Base-by-base conservation (phyloP, 768 basidiomycete species). In the Lentinus brumalis region DNA sequence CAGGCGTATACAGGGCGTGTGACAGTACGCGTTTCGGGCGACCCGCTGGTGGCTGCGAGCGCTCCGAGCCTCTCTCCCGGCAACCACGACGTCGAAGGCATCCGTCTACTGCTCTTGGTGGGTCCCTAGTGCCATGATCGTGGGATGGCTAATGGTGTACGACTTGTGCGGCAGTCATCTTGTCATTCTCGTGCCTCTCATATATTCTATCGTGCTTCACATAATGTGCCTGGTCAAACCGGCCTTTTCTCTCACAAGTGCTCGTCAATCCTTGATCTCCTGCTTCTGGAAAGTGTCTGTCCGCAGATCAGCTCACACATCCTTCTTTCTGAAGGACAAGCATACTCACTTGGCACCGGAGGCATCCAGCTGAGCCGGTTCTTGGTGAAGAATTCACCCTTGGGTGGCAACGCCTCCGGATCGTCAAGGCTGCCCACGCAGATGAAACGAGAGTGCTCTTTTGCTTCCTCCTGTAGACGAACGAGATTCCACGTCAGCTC, bases 341-440 rank as follows among this genome's bases (percentile, higher is more conserved):
- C 26, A 21, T 50, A 39, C 35, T 35, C 11, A 35, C 35, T 35
- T 35, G 35, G 35, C 30, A 31, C 18, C 18, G 18, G 40, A 52
- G 29, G 18, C 40, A 51, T 21, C 39, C 46, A 31, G 9, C n/a
- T 38, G 35, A 35, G 6, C 3, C 35, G 35, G 35, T 35, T 11
- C 35, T 11, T 35, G 11, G 35, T 65, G 51, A 69, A 69, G 59
- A 69, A 66, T 53, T 67, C 67, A 29, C 61, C 66, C 41, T 61
- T 63, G 11, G 66, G 67, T 26, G 66, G 67, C 12, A 69, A 61
- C 51, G 26, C 53, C 5, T 61, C 63, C 0, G 63, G 64, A 10
- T 65, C 56, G 57, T 69, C 67, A 10, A 67, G 57, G 12, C 66
- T 63, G 18, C 66, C 63, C 16, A 52, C 51, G 58, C 60, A 62